Evolutionary conservation across 2,329 filamentous ascomycete species (phyloP), one percentile per base, ranked within the genome.

Genomic region (Alternaria consortialis): DNA sequence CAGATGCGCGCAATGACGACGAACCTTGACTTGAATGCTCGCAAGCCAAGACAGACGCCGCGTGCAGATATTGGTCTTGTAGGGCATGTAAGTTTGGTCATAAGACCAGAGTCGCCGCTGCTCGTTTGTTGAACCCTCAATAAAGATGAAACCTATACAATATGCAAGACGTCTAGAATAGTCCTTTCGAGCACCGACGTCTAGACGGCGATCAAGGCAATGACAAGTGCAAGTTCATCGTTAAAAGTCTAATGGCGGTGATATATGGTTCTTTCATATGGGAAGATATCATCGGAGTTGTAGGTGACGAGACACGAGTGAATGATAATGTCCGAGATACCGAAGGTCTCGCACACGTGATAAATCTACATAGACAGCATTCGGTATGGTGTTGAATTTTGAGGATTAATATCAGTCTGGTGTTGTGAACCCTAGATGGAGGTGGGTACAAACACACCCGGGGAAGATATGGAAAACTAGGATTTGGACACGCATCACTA

Each of bases 401-500:
- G 4, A 23, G 8, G 4, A 7, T 39, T 39, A 8, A 11, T 9
- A 12, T 17, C 4, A 9, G 37, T 39, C 37, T 39, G 5, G n/a
- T 39, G 7, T 20, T 5, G n/a, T 20, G 4, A 1, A 20, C 37
- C 9, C 7, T 9, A 11, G 37, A 4, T 11, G 4, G 17, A 7
- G 11, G 20, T 11, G 4, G 20, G 7, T 12, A 9, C 32, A 4
- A 34, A 20, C 20, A 20, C 20, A 20, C 20, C 20, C 20, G 11
- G 32, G 17, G 17, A 40, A 29, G 23, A 40, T 5, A 40, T 20
- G 3, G 5, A 40, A 36, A 31, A 36, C 46, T 27, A 17, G 13
- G 4, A 7, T 50, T n/a, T 40, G 39, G 34, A 53, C 46, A 53
- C 40, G 31, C 8, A 27, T 29, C 40, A 54, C 20, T 70, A 68